These are phyloP conservation scores for Ceratocystis colombiana DNA, from an alignment of 2,329 filamentous ascomycete genomes.

Conservation along the genomic window DNA sequence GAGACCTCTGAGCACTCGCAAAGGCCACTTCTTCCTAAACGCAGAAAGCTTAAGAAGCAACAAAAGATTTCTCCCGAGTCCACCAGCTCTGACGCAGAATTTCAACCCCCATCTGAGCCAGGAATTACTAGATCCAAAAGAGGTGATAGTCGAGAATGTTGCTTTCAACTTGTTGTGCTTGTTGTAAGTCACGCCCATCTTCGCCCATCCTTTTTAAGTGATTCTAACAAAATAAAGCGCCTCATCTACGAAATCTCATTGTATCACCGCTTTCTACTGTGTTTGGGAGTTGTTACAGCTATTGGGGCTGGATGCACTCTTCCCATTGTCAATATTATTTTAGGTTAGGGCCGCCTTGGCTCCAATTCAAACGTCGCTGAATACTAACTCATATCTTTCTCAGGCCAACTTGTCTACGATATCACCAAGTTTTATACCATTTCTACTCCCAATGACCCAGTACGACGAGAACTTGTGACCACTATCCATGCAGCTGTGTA, in stretches of 20 bases:
- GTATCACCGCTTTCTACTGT: conserved; percentile 19
- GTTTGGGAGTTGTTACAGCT: conserved; percentile 21
- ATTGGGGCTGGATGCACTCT: conserved; percentile 28
- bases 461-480: neutral
- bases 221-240: conserved; percentile 20
- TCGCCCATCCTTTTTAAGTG: neutral
- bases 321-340: conserved; percentile 33
- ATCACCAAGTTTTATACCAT: conserved; percentile 16
- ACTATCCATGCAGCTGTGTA: conserved; percentile 10
- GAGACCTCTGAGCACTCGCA: neutral
- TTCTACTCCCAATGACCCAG: neutral
- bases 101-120: conserved; percentile 1
- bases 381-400: neutral
- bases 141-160: neutral
- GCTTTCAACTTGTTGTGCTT: conserved; percentile 11
- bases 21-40: conserved; percentile 1
- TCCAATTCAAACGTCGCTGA: neutral
- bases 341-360: conserved; percentile 28
- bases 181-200: conserved; percentile 13
- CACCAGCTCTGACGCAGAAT: neutral
- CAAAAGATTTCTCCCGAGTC: conserved; percentile 5
- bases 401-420: conserved; percentile 18
- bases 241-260: conserved; percentile 22
- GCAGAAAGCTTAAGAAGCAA: conserved; percentile 16
- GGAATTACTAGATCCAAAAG: neutral